A percentile compares a stretch with the other conserved stretches of the same genome.
Conservation (phyloP, 805 yeast species). For the Ogataea wickerhamii region DNA sequence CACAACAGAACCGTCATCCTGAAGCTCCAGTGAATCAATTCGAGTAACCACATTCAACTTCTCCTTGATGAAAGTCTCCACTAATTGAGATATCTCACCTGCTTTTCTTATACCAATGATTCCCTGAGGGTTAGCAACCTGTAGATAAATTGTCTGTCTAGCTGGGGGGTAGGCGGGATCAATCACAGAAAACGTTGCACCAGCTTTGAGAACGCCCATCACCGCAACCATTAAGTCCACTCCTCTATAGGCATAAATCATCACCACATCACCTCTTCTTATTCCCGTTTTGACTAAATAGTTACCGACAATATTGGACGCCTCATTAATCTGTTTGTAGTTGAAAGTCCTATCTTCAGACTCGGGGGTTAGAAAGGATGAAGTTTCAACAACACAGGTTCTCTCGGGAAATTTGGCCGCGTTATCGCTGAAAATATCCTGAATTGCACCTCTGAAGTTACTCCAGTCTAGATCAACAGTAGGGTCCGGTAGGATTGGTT, state of each 20-base stretch:
- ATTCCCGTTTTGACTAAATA: constrained; percentile 79
- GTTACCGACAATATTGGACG: constrained; percentile 91
- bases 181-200: constrained; percentile 96
- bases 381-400: constrained; percentile 90
- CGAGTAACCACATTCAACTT: constrained; percentile 71
- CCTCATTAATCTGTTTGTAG: constrained; percentile 84
- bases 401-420: constrained; percentile 83
- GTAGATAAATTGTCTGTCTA: constrained; percentile 87
- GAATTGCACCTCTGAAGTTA: constrained; percentile 91
- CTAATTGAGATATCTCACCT: constrained; percentile 73
- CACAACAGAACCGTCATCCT: constrained; percentile 65
- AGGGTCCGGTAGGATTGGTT: constrained; percentile 74
- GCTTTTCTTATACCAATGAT: constrained; percentile 88
- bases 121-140: constrained; percentile 92
- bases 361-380: constrained; percentile 53
- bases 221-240: constrained; percentile 96
- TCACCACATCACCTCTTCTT: constrained; percentile 87
- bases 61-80: constrained; percentile 67
- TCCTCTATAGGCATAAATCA: constrained; percentile 97
- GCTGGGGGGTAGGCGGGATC: constrained; percentile 99
- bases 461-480: constrained; percentile 84
- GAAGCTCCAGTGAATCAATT: constrained; percentile 73
- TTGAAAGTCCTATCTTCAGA: constrained; percentile 68
- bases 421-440: constrained; percentile 87
- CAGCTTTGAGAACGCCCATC: constrained; percentile 97